Base-by-base conservation (phyloP, 805 yeast species). In the Maudiozyma pseudohumilis region DNA sequence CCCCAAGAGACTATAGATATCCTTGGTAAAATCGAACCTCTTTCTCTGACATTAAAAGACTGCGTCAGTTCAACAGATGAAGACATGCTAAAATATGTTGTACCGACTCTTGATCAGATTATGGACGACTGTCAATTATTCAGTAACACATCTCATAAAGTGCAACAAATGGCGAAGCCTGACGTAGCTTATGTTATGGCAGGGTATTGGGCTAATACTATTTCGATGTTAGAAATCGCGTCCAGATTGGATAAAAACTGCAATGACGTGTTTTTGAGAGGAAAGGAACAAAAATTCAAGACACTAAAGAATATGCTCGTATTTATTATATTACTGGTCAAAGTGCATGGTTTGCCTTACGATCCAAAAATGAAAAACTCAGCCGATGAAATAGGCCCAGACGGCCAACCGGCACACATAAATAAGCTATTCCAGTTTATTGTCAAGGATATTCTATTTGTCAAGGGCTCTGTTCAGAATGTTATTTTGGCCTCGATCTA, bases 161-260 rank as follows among this genome's bases (percentile, higher is more conserved):
- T 9, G 11, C 25, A 23, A 11, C 25, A 23, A 9, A 23, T 9
- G 8, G 25, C 10, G 8, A 23, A 23, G 11, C n/a, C n/a, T n/a
- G n/a, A n/a, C n/a, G n/a, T n/a, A n/a, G n/a, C n/a, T n/a, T n/a
- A n/a, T 13, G 22, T 31, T 11, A 15, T 31, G 16, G 35, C 53
- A 1, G 47, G 41, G 1, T 54, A 54, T 39, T 56, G 58, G 59
- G 53, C 60, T 3, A 55, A 54, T 22, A 53, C 59, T 1, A 66
- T 80, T 19, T 65, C 71, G 18, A 72, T 77, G 68, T 56, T 68
- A 27, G 88, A 81, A 48, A 70, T 79, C 17, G 48, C 78, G 0
- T 65, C 77, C 1, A 66, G 88, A 50, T 51, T 69, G n/a, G 68
- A 69, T 30, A 47, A 49, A 11, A 49, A 56, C 8, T 50, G 69